phyloP scores from a whole-genome alignment of 179 eudicot species.

The Beta macrorhiza region DNA sequence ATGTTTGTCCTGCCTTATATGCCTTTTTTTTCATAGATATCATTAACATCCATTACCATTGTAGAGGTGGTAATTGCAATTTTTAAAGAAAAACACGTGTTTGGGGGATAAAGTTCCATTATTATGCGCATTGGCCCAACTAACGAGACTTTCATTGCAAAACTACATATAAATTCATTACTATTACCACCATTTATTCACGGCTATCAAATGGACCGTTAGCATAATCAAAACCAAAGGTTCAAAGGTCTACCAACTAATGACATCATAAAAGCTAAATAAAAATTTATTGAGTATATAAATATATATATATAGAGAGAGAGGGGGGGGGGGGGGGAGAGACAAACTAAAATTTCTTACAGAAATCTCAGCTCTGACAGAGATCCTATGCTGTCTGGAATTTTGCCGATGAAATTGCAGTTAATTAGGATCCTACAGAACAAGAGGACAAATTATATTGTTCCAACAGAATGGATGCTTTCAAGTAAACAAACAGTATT shows the following conservation, averaged over 20 bases:
- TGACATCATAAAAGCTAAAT: background rate
- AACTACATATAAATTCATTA: no score
- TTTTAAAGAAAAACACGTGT: no score
- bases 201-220: background rate
- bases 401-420: constrained; percentile 56
- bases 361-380: constrained; percentile 40
- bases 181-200: no score
- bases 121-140: no score
- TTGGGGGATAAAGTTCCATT: no score
- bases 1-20: no score
- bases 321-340: no score
- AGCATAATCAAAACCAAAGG: background rate
- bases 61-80: no score
- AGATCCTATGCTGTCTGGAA: constrained; percentile 61
- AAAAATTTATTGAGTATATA: background rate
- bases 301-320: background rate
- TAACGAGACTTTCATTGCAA: no score
- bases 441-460: background rate
- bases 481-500: background rate
- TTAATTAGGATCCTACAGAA: constrained; percentile 49
- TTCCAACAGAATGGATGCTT: background rate
- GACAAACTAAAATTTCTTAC: constrained; percentile 41
- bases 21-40: no score
- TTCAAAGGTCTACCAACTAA: background rate
- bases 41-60: no score